Percentiles rank a stretch among this genome's conserved stretches.
Conservation (phyloP, 2,329 filamentous ascomycete genomes). For the Ceratocystis lukuohia region DNA sequence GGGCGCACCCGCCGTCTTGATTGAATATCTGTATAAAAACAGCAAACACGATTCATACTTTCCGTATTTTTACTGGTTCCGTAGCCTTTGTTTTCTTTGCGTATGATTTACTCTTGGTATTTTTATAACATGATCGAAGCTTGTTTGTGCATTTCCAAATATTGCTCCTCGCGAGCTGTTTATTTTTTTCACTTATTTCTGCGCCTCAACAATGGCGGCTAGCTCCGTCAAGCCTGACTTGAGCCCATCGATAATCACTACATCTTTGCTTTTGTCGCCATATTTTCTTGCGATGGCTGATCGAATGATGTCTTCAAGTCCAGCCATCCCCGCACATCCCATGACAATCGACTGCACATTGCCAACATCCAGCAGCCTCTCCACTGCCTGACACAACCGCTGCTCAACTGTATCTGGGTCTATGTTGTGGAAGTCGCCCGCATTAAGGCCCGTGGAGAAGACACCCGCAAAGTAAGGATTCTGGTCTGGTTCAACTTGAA, state of each 20-base stretch:
- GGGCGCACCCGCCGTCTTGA: conserved; percentile 47
- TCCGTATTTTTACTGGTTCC: neutral
- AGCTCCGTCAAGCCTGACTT: conserved; percentile 53
- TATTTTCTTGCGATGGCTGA: conserved; percentile 51
- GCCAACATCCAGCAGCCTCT: conserved; percentile 43
- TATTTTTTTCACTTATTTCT: conserved; percentile 26
- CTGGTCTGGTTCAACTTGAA: conserved; percentile 40
- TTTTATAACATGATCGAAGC: neutral
- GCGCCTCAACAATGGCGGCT: conserved; percentile 35
- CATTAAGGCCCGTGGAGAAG: conserved; percentile 66
- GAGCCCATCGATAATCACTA: conserved; percentile 70
- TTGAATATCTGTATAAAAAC: conserved; percentile 24
- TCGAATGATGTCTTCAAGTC: conserved; percentile 64
- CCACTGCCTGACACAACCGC: conserved; percentile 58
- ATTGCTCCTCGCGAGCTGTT: neutral
- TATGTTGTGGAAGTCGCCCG: conserved; percentile 63
- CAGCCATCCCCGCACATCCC: conserved; percentile 85
- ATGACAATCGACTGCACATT: conserved; percentile 57
- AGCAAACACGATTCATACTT: no score
- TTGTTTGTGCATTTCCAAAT: neutral
- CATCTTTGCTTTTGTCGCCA: conserved; percentile 38
- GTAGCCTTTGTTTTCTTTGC: neutral
- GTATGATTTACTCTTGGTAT: neutral
- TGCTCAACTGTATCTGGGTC: conserved; percentile 48
- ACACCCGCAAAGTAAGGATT: conserved; percentile 54